Percentiles rank a stretch among this genome's conserved stretches.
phyloP scores from a whole-genome alignment of 257 asterid genomes.

The Fraxinus quadrangulata region DNA sequence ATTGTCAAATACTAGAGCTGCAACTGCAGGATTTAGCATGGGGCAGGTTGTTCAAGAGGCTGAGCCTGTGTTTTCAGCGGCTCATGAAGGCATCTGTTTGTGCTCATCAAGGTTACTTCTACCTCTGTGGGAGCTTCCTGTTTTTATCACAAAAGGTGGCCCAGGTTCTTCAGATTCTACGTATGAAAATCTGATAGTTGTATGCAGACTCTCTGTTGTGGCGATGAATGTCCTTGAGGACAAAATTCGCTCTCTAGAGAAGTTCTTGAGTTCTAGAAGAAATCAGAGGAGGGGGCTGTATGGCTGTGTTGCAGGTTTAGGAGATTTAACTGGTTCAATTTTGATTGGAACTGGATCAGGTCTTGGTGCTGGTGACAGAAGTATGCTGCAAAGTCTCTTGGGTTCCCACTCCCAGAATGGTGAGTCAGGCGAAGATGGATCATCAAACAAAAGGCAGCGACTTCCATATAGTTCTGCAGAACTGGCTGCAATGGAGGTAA shows the following conservation, averaged over 20 bases:
- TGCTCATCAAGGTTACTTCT: constrained; percentile 89
- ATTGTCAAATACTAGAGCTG: constrained; percentile 74
- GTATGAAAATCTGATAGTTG: constrained; percentile 61
- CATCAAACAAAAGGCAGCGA: constrained; percentile 78
- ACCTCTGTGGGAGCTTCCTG: constrained; percentile 97
- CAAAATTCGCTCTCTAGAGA: constrained; percentile 87
- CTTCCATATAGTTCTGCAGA: constrained; percentile 85
- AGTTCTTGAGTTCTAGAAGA: constrained; percentile 80
- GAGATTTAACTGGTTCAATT: constrained; percentile 87
- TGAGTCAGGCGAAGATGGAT: constrained; percentile 59
- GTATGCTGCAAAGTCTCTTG: constrained; percentile 79
- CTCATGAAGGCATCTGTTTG: constrained; percentile 89
- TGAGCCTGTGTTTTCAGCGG: constrained; percentile 94
- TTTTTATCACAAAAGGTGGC: constrained; percentile 69
- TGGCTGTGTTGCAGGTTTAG: constrained; percentile 93
- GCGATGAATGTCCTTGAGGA: constrained; percentile 88
- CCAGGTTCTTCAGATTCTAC: constrained; percentile 48
- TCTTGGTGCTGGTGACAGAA: constrained; percentile 72
- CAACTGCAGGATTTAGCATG: constrained; percentile 97
- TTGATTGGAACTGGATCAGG: constrained; percentile 77
- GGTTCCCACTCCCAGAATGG: constrained; percentile 68
- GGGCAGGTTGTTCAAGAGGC: constrained; percentile 99
- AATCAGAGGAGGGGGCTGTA: constrained; percentile 91
- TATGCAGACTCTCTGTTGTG: constrained; percentile 73
- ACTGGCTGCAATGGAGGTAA: constrained; percentile 98